Base-by-base conservation (phyloP, 805 yeast species). In the Candida jianshihensis region DNA sequence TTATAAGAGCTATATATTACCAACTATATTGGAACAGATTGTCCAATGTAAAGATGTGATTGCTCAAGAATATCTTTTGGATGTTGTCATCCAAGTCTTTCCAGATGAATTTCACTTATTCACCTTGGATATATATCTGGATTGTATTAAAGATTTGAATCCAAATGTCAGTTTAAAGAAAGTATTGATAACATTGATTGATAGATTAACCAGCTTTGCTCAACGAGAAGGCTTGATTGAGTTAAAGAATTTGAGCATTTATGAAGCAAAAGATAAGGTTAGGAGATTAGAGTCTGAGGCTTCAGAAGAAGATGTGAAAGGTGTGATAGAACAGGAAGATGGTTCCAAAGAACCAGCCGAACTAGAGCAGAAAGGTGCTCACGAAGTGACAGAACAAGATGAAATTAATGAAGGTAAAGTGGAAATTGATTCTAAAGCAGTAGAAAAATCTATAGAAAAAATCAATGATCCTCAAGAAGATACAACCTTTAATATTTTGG, bases 51-150 rank as follows among this genome's bases (percentile, higher is more conserved):
- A 84, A 41, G 98, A 92, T 55, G 79, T 78, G 20, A 70, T 92
- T 41, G 97, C 97, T 4, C 98, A 92, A 61, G 89, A 82, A 53
- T 92, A 92, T 54, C 62, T 92, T 39, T 67, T 89, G 34, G 98
- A 92, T 53, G 96, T 92, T 11, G 70, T 92, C 36, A 81, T 89
- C 37, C 97, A 90, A 56, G 94, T 89, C 2, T 92, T 92, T 63
- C 97, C 97, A 1, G 96, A 86, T 51, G 86, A 83, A 44, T 90
- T 82, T 57, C 97, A 92, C 51, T 61, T 88, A 41, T 69, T 69
- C 16, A 85, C 96, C 0, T 64, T 92, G 47, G 78, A 78, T 36
- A 61, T 64, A 22, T 75, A 84, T 45, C 66, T 92, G 46, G 70
- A 70, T 21, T 77, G 89, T 1, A 72, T 86, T 16, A 60, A 78